These are phyloP conservation scores for Allium sativum DNA, from an alignment of 106 monocot genomes.

Conservation along the genomic window DNA sequence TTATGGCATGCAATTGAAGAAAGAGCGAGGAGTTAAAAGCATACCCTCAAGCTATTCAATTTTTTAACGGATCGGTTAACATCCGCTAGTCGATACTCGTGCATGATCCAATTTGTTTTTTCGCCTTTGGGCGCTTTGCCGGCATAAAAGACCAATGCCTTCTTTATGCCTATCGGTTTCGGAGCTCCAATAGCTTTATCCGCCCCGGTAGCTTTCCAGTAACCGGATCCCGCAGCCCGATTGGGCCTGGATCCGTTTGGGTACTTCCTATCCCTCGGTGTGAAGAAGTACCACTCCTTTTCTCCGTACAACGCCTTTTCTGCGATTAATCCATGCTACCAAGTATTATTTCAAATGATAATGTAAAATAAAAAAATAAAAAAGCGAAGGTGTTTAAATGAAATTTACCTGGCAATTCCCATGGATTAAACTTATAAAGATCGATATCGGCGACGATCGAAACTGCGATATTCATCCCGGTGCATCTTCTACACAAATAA, in stretches of 20 bases:
- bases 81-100: slow-evolving; percentile 79
- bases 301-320: slow-evolving; percentile 44
- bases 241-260: slow-evolving; percentile 49
- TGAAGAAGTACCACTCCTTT: slow-evolving; percentile 63
- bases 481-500: slow-evolving; percentile 64
- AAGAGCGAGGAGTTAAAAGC: background rate
- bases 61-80: slow-evolving; percentile 46
- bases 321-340: background rate
- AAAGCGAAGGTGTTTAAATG: background rate
- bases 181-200: slow-evolving; percentile 69
- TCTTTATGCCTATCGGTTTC: slow-evolving; percentile 67
- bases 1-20: background rate
- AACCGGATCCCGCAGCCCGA: slow-evolving; percentile 67
- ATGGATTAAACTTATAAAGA: slow-evolving; percentile 68
- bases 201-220: slow-evolving; percentile 90
- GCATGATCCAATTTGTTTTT: slow-evolving; percentile 94
- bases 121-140: slow-evolving; percentile 80
- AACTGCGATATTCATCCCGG: slow-evolving; percentile 32
- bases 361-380: background rate
- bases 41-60: slow-evolving; percentile 59
- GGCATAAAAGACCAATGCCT: slow-evolving; percentile 73
- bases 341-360: background rate
- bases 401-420: slow-evolving; percentile 58
- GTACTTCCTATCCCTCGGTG: slow-evolving; percentile 29
- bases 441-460: slow-evolving; percentile 77